Evolutionary conservation across 306 rosid species (phyloP).

Genomic region (Amphicarpaea edgeworthii): DNA sequence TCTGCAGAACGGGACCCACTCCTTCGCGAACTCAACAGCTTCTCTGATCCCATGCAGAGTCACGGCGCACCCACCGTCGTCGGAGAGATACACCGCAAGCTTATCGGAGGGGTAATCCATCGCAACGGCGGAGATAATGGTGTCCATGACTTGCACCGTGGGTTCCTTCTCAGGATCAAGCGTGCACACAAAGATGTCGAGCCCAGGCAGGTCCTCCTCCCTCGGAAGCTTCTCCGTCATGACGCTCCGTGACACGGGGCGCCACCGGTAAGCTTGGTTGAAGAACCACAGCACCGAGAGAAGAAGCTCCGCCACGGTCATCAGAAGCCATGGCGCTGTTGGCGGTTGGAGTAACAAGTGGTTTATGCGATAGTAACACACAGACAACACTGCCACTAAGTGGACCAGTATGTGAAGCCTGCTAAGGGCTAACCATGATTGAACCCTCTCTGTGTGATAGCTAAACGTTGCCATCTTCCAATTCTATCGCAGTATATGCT

Average conservation of each 20-base stretch:
- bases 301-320: conserved; percentile 33
- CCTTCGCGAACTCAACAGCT: conserved; percentile 50
- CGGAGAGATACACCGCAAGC: conserved; percentile 58
- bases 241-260: conserved; percentile 36
- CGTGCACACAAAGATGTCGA: conserved; percentile 60
- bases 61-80: conserved; percentile 48
- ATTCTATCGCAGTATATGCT: too few species aligned
- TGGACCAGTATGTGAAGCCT: conserved; percentile 37
- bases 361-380: conserved; percentile 45
- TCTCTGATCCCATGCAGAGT: conserved; percentile 44
- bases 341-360: neutral
- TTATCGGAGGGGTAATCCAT: conserved; percentile 56
- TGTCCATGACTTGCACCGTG: conserved; percentile 53
- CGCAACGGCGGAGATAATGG: conserved; percentile 51
- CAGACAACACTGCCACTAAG: neutral
- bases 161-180: conserved; percentile 57
- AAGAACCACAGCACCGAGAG: conserved; percentile 42
- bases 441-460: conserved; percentile 47
- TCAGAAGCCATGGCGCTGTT: conserved; percentile 31
- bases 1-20: conserved; percentile 58
- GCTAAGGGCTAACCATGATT: conserved; percentile 33
- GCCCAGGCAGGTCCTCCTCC: conserved; percentile 45
- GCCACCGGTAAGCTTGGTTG: conserved; percentile 51
- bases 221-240: conserved; percentile 29
- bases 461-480: conserved; percentile 20